phyloP scores from a whole-genome alignment of 805 yeast species.

The Myxozyma mucilagina region DNA sequence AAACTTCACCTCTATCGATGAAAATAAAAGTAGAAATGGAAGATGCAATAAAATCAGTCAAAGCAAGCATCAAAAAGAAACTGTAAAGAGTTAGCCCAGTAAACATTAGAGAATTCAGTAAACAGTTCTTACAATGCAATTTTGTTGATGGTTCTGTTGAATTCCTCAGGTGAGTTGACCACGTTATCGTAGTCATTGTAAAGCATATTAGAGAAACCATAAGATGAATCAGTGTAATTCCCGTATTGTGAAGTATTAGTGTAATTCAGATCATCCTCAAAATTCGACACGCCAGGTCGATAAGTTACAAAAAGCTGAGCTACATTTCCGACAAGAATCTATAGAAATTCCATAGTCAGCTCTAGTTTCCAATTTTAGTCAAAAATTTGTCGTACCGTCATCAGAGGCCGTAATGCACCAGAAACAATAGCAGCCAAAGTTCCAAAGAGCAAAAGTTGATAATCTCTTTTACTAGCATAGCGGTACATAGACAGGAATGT shows the following conservation, averaged over 20 bases:
- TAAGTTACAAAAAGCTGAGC: constrained; percentile 21
- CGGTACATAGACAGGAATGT: constrained; percentile 39
- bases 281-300: background rate
- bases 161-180: constrained; percentile 33
- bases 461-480: constrained; percentile 40
- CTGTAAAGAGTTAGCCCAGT: background rate
- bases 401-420: constrained; percentile 43
- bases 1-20: constrained; percentile 45
- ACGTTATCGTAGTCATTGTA: constrained; percentile 3
- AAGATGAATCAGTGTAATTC: background rate
- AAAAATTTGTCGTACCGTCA: constrained; percentile 36
- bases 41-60: constrained; percentile 12
- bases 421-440: constrained; percentile 39
- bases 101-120: too few relatives aligned
- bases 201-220: background rate
- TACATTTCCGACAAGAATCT: constrained; percentile 40
- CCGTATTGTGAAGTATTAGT: background rate
- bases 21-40: constrained; percentile 40
- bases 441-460: background rate
- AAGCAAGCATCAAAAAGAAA: constrained; percentile 12
- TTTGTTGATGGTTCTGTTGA: constrained; percentile 41
- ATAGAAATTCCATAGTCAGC: constrained; percentile 29
- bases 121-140: constrained; percentile 36
- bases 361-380: constrained; percentile 35
- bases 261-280: background rate